Conservation (phyloP, 2,329 filamentous ascomycete species). For the Talaromyces atroroseus region DNA sequence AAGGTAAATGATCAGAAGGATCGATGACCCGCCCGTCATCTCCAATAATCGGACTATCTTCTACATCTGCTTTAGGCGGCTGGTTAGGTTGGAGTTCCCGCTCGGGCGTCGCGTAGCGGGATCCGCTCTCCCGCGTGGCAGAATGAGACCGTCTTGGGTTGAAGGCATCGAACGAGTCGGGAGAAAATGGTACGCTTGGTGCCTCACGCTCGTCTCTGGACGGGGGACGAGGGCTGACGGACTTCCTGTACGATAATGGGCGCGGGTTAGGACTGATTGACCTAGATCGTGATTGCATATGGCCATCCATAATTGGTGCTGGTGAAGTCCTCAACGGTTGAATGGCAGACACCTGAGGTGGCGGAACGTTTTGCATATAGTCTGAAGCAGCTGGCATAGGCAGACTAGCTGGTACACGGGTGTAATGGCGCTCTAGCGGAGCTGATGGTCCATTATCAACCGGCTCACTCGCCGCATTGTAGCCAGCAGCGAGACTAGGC, state of each 20-base stretch:
- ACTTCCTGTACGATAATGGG: slow-evolving; percentile 50
- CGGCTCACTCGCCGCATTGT: slow-evolving; percentile 28
- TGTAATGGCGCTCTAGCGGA: slow-evolving; percentile 23
- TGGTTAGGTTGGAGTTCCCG: slow-evolving; percentile 35
- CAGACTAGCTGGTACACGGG: slow-evolving; percentile 21
- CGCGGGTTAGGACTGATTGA: slow-evolving; percentile 31
- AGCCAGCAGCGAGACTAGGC: slow-evolving; percentile 38
- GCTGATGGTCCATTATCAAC: slow-evolving; percentile 25
- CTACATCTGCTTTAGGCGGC: slow-evolving; percentile 33
- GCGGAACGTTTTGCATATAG: slow-evolving; percentile 18
- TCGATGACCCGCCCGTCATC: slow-evolving; percentile 61
- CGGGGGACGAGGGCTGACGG: slow-evolving; percentile 53
- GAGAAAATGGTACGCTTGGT: slow-evolving; percentile 50
- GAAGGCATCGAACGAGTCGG: slow-evolving; percentile 56
- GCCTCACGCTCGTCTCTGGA: slow-evolving; percentile 34
- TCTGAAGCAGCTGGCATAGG: slow-evolving; percentile 23
- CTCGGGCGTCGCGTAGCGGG: slow-evolving; percentile 34
- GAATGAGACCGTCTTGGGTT: slow-evolving; percentile 43
- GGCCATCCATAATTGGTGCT: slow-evolving; percentile 16
- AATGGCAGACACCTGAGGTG: slow-evolving; percentile 14
- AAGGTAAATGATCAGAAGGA: slow-evolving; percentile 60
- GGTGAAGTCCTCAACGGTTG: slow-evolving; percentile 28
- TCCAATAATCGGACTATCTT: slow-evolving; percentile 55
- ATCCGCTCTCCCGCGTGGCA: slow-evolving; percentile 27
- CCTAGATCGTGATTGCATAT: slow-evolving; percentile 23